Evolutionary conservation across 2,329 filamentous ascomycete species (phyloP).

Genomic region (Purpureocillium takamizusanense): DNA sequence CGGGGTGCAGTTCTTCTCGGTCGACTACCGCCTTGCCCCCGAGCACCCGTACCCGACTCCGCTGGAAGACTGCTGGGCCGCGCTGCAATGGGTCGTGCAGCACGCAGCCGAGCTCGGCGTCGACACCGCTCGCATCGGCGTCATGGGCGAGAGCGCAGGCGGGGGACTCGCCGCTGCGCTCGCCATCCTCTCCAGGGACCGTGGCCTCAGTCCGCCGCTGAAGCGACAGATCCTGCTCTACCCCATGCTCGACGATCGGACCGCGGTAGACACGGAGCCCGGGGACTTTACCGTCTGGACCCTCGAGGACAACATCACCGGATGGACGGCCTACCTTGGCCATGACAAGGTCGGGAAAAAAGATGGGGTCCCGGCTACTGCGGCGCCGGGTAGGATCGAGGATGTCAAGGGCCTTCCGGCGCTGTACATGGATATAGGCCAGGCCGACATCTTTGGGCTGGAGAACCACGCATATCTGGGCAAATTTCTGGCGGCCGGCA

Average conservation of each 20-base stretch:
- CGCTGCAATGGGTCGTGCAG: constrained; percentile 13
- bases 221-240: constrained; percentile 23
- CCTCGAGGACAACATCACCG: not conserved
- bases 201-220: constrained; percentile 13
- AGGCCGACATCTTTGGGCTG: constrained; percentile 24
- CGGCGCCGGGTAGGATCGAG: constrained; percentile 8
- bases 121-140: constrained; percentile 10
- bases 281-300: not conserved
- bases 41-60: constrained; percentile 26
- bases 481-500: constrained; percentile 16
- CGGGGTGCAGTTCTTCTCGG: constrained; percentile 23
- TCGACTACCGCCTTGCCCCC: constrained; percentile 34
- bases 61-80: constrained; percentile 26
- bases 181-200: constrained; percentile 29
- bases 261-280: not conserved
- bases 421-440: constrained; percentile 25
- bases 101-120: constrained; percentile 11
- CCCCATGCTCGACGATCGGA: constrained; percentile 24
- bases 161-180: constrained; percentile 11
- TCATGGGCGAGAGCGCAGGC: constrained; percentile 14
- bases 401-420: constrained; percentile 17
- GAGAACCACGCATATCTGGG: constrained; percentile 20
- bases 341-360: not conserved
- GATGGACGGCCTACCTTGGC: not conserved
- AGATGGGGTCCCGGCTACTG: not conserved